Base-by-base conservation (phyloP, 805 yeast genomes). In the Scheffersomyces ergatensis region DNA sequence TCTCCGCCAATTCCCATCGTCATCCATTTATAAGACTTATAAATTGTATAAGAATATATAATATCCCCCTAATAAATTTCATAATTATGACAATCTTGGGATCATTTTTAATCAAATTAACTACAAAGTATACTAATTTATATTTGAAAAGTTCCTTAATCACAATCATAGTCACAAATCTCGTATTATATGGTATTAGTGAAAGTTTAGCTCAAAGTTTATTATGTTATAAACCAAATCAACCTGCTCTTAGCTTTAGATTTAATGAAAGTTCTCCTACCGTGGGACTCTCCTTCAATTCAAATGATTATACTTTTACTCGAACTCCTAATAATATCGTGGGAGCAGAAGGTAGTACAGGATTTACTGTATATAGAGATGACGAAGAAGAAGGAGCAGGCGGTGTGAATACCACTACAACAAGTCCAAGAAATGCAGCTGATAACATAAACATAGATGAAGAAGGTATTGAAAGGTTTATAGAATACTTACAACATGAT, bases 141-240 rank as follows among this genome's bases (percentile, higher is more conserved):
- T 89, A 89, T 58, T 74, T 76, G 45, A 71, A 65, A 42, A 78
- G 80, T 36, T 82, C 93, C 1, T 62, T 89, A 23, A 58, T 83
- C n/a, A 88, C 97, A 13, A 86, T 89, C 27, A 77, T 88, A 43
- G 77, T 82, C 18, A 83, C 97, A 1, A 92, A 92, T 55, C 63
- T 86, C 21, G 80, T 90, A 4, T 67, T 92, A 4, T 87, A 82
- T 58, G 97, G 96, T 0, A 80, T 89, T n/a, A 89, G 97, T 0
- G 98, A 92, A 58, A 79, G 90, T 0, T 57, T 90, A 46, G 98
- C 98, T 0, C 98, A 92, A 60, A 74, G 85, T 2, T 68, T 89
- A 3, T 54, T 64, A 19, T 45, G 64, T 34, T 67, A 56, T 41
- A 38, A 48, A 20, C 39, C 48, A 11, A 36, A 39, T 14, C 55